Percentiles rank a stretch among this genome's conserved stretches.
These are phyloP conservation scores for Cucumis hystrix DNA, from an alignment of 306 rosid species.

Conservation along the genomic window DNA sequence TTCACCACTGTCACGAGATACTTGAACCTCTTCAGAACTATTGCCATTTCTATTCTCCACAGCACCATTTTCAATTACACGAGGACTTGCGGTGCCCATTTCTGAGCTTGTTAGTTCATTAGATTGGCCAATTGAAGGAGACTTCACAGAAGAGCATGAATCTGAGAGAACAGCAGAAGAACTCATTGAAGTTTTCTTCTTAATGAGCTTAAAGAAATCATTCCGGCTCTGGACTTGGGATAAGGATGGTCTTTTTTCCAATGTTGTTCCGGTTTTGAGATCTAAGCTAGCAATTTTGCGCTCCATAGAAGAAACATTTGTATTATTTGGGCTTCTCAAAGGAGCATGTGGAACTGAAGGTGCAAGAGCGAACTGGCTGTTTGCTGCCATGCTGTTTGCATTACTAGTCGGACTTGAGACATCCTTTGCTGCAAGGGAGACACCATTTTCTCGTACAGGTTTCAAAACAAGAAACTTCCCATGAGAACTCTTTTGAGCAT, in stretches of 20 bases:
- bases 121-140: conserved; percentile 48
- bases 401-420: conserved; percentile 45
- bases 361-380: conserved; percentile 47
- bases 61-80: conserved; percentile 34
- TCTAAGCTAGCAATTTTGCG: conserved; percentile 54
- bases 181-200: conserved; percentile 56
- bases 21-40: conserved; percentile 33
- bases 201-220: conserved; percentile 78
- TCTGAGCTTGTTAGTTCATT: conserved; percentile 40
- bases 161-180: conserved; percentile 33
- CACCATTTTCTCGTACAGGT: conserved; percentile 81
- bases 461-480: conserved; percentile 90
- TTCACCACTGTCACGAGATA: conserved; percentile 24
- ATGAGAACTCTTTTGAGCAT: conserved; percentile 62
- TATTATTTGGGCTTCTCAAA: conserved; percentile 48
- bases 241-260: conserved; percentile 70
- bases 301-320: conserved; percentile 41
- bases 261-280: conserved; percentile 43
- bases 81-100: conserved; percentile 33
- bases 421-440: conserved; percentile 50
- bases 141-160: conserved; percentile 34
- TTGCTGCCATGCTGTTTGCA: conserved; percentile 41
- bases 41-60: conserved; percentile 42
- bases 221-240: conserved; percentile 90
- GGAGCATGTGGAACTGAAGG: conserved; percentile 49